A percentile compares a stretch with the other conserved stretches of the same genome.
These are phyloP conservation scores for Aristolochia fimbriata DNA, from an alignment of 164 flowering plant species.

Conservation along the genomic window DNA sequence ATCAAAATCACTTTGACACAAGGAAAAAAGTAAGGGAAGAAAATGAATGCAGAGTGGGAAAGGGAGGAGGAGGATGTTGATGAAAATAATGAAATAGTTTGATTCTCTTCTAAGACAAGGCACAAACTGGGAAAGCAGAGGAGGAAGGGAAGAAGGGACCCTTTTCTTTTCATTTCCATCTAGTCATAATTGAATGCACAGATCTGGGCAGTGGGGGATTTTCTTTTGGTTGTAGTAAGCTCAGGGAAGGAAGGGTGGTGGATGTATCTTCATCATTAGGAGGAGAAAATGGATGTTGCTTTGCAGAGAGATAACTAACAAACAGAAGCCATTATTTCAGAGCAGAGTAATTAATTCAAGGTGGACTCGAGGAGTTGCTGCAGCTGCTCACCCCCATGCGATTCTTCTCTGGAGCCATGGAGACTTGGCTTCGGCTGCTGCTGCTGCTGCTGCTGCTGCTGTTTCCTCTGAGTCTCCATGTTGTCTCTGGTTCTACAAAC, in stretches of 20 bases:
- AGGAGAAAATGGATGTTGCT: not conserved
- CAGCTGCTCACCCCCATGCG: not conserved
- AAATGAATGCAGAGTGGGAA: not conserved
- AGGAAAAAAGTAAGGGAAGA: no score
- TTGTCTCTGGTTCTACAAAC: constrained; percentile 3
- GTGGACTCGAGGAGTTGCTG: not conserved
- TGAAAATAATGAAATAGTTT: not conserved
- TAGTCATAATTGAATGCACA: constrained; percentile 2
- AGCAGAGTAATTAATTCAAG: constrained; percentile 3
- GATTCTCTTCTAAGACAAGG: constrained; percentile 17
- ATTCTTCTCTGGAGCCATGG: not conserved
- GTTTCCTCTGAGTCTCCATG: not conserved
- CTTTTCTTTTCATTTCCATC: not conserved
- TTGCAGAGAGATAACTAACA: not conserved
- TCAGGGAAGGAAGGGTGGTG: not conserved
- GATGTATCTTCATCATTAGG: constrained; percentile 2
- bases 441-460: constrained; percentile 2
- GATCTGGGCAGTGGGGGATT: not conserved
- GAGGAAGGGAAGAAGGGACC: not conserved
- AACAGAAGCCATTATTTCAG: not conserved
- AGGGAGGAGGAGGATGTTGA: not conserved
- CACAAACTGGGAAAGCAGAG: not conserved
- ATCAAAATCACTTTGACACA: no score
- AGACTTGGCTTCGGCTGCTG: not conserved
- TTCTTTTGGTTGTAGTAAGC: not conserved